These are phyloP conservation scores for Fistulinella prunicolor DNA, from an alignment of 768 basidiomycete species.

Conservation along the genomic window DNA sequence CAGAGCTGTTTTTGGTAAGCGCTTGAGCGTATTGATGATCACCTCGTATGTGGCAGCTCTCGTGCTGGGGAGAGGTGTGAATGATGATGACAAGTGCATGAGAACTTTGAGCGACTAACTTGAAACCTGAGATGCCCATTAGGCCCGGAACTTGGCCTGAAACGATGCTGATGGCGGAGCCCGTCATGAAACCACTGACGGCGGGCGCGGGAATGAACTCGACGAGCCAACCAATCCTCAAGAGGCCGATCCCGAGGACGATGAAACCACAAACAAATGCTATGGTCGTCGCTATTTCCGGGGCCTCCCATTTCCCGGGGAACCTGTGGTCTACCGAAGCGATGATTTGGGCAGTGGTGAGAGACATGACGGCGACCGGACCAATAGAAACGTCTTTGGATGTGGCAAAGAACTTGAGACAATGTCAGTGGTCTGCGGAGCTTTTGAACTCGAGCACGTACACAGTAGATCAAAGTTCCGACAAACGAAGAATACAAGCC, in stretches of 20 bases:
- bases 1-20: slow-evolving; percentile 61
- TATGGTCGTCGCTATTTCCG: slow-evolving; percentile 79
- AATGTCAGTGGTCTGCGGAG: not conserved
- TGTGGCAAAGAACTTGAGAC: slow-evolving; percentile 81
- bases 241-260: slow-evolving; percentile 82
- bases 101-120: slow-evolving; percentile 51
- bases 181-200: slow-evolving; percentile 93
- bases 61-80: slow-evolving; percentile 49
- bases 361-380: slow-evolving; percentile 97
- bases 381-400: slow-evolving; percentile 99
- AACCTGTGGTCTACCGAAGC: slow-evolving; percentile 51
- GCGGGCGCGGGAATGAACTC: slow-evolving; percentile 91
- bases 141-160: slow-evolving; percentile 86
- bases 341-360: slow-evolving; percentile 82
- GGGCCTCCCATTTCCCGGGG: slow-evolving; percentile 57
- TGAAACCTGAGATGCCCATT: slow-evolving; percentile 83
- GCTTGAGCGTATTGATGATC: slow-evolving; percentile 90
- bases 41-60: slow-evolving; percentile 82
- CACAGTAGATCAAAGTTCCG: slow-evolving; percentile 81
- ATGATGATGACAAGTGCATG: not conserved
- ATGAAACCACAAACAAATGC: slow-evolving; percentile 91
- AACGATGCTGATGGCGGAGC: slow-evolving; percentile 92
- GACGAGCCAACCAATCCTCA: slow-evolving; percentile 90
- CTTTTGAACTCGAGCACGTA: slow-evolving; percentile 34
- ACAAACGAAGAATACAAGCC: slow-evolving; percentile 94